phyloP scores from a whole-genome alignment of 208 protist species.

The Trichomonas vaginalis region DNA sequence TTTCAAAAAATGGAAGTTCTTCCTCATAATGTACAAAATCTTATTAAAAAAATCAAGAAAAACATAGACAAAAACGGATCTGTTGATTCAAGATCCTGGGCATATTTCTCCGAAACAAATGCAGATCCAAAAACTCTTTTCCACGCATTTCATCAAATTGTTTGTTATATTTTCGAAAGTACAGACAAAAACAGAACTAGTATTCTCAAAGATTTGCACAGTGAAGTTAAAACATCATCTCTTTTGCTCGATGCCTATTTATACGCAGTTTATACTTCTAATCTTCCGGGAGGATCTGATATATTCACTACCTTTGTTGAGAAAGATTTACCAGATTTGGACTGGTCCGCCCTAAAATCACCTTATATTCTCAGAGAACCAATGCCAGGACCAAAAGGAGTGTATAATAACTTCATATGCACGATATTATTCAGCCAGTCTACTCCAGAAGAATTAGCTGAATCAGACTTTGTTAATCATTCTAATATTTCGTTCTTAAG shows the following conservation, averaged over 20 bases:
- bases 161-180: neutral
- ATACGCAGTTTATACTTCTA: neutral
- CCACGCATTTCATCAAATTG: neutral
- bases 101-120: neutral
- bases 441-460: neutral
- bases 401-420: neutral
- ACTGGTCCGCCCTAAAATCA: neutral
- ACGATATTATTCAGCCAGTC: neutral
- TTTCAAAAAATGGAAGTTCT: neutral
- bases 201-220: neutral
- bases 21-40: neutral
- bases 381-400: neutral
- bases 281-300: neutral
- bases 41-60: neutral
- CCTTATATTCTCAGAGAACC: neutral
- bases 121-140: neutral
- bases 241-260: neutral
- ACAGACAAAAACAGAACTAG: neutral
- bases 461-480: neutral
- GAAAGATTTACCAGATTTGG: neutral
- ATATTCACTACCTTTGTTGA: neutral
- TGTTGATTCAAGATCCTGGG: neutral
- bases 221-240: neutral
- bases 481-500: neutral
- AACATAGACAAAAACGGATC: neutral